phyloP scores from a whole-genome alignment of 2,329 filamentous ascomycete genomes.

The Rugonectria rugulosa region DNA sequence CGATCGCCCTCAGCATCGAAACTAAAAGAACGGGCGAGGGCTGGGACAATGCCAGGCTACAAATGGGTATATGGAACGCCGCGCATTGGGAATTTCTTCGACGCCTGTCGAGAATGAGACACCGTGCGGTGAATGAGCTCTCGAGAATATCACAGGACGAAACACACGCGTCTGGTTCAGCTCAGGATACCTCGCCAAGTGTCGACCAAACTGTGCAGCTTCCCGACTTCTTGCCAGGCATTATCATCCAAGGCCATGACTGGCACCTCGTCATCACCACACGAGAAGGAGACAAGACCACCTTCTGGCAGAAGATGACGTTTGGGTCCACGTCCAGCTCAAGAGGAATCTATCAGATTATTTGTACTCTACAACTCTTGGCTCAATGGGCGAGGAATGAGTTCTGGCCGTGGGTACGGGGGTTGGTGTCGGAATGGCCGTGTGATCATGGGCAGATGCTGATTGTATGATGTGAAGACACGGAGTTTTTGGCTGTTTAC shows the following conservation, averaged over 20 bases:
- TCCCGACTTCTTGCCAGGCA: constrained; percentile 6
- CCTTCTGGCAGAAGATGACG: constrained; percentile 18
- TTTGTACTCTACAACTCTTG: constrained; percentile 20
- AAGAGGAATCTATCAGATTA: constrained; percentile 27
- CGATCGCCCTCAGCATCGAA: constrained; percentile 16
- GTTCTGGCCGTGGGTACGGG: too few relatives aligned
- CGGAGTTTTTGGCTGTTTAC: too few relatives aligned
- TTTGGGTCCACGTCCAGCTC: constrained; percentile 20
- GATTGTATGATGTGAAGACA: too few relatives aligned
- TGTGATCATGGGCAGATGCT: too few relatives aligned
- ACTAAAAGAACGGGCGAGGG: constrained; percentile 19
- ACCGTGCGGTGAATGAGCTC: neutral
- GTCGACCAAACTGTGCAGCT: neutral
- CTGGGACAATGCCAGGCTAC: constrained; percentile 12
- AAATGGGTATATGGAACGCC: constrained; percentile 12
- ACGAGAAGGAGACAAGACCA: constrained; percentile 8
- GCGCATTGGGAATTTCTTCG: constrained; percentile 13
- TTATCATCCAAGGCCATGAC: constrained; percentile 22
- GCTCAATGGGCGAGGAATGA: too few relatives aligned
- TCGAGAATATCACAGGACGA: neutral
- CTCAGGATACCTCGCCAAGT: neutral
- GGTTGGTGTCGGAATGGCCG: too few relatives aligned
- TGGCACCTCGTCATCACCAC: constrained; percentile 22
- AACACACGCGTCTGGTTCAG: neutral
- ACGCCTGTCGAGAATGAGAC: neutral